These are phyloP conservation scores for Gloeophyllum trabeum DNA, from an alignment of 768 basidiomycete genomes.

Conservation along the genomic window DNA sequence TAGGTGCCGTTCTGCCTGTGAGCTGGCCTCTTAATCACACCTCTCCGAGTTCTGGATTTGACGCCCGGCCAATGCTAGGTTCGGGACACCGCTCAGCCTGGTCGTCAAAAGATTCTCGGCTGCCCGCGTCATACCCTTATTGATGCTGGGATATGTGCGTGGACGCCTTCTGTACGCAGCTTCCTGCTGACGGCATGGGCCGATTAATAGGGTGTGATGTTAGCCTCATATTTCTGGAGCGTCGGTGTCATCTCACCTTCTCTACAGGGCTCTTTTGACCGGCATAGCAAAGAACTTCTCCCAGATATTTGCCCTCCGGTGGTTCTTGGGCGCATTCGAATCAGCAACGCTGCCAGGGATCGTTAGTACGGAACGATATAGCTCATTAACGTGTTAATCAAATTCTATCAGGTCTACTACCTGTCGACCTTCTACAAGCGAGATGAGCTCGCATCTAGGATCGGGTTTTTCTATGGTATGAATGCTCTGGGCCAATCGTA, in stretches of 20 bases:
- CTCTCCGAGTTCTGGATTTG: no score
- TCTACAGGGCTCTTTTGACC: constrained; percentile 31
- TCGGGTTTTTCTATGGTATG: constrained; percentile 37
- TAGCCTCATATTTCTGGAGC: no score
- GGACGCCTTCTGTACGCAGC: no score
- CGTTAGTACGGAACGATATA: constrained; percentile 6
- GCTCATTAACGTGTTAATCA: constrained; percentile 1
- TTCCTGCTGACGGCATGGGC: no score
- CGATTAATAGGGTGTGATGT: no score
- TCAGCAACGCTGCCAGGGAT: constrained; percentile 38
- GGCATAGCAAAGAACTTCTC: constrained; percentile 35
- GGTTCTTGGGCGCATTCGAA: constrained; percentile 40
- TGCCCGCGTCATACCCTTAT: constrained; percentile 31
- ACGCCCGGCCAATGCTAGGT: no score
- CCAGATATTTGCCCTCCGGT: constrained; percentile 34
- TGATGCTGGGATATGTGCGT: constrained; percentile 40
- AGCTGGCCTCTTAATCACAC: constrained; percentile 10
- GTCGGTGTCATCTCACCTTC: no score
- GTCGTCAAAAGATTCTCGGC: constrained; percentile 37
- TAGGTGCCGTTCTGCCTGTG: constrained; percentile 36
- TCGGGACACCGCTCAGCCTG: constrained; percentile 37
- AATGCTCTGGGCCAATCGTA: neutral
- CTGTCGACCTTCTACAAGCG: constrained; percentile 41
- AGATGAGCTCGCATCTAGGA: constrained; percentile 34
- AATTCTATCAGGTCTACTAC: constrained; percentile 29